Evolutionary conservation across 139 green algal genomes (phyloP), one percentile per base, ranked within the genome.

Genomic region (Penium margaritaceum): DNA sequence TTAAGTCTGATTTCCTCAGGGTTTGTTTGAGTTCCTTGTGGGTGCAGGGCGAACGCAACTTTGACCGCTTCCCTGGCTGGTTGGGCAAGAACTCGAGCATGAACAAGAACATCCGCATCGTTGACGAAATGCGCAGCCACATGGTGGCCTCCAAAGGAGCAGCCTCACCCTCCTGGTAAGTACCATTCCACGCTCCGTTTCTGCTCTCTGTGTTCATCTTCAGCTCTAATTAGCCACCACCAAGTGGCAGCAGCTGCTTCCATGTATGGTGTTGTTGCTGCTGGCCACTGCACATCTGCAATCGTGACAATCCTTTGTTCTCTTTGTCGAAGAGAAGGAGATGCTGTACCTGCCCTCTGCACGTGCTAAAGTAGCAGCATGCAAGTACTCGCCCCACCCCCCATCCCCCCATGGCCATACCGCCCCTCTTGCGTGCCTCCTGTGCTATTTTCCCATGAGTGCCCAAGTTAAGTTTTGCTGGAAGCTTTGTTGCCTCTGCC

Each of bases 31-130:
- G 1, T 2, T 15, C 44, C 27, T 29, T 58, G 1, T 24, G n/a
- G 3, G 14, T 75, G 63, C 72, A 79, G 63, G 72, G 76, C 30
- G 78, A 88, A 64, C 51, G 43, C 21, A 83, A 88, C 53, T 84
- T 85, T 58, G 76, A 72, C 76, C 90, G 90, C 27, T 99, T 99
- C 85, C 89, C 90, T 5, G 85, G 89, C 19, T 98, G 90, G 90
- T 81, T 99, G 63, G 94, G 94, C 64, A 89, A 90, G 68, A 92
- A 92, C 84, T 90, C 79, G 7, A 87, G 77, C 27, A n/a, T 15
- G 41, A 81, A 70, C 75, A 98, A 98, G 90, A 89, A 95, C 81
- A 68, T 76, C 41, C 89, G 94, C 24, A 81, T 98, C 68, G 83
- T 97, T 68, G 82, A 85, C 0, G 91, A 96, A 81, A 78, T 97